These are phyloP conservation scores for Russula emetica DNA, from an alignment of 768 basidiomycete genomes.

Conservation along the genomic window DNA sequence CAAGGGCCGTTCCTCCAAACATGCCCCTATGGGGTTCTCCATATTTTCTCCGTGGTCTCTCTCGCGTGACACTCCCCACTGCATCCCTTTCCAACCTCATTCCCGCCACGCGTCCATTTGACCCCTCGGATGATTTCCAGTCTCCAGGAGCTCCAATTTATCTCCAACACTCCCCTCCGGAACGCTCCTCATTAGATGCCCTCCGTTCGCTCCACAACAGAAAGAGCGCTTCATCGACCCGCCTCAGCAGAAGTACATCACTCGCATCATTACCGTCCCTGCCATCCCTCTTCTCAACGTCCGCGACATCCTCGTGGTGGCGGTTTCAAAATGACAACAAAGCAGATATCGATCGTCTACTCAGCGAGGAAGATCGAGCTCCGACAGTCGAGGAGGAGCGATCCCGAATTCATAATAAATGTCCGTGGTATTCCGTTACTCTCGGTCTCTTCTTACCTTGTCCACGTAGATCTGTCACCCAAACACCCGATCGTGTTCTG, in stretches of 20 bases:
- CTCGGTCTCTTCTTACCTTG: neutral
- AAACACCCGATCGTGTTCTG: constrained; percentile 90
- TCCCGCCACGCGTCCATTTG: constrained; percentile 25
- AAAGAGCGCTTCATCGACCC: constrained; percentile 26
- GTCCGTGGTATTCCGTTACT: constrained; percentile 40
- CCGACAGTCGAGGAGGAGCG: constrained; percentile 47
- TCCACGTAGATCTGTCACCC: constrained; percentile 61
- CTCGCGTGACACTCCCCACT: constrained; percentile 60
- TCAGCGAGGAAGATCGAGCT: constrained; percentile 51
- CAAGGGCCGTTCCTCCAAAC: constrained; percentile 33
- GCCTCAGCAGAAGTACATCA: constrained; percentile 28
- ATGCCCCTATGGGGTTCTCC: constrained; percentile 46
- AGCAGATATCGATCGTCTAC: constrained; percentile 42
- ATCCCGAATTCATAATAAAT: constrained; percentile 50
- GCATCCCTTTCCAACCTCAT: constrained; percentile 47
- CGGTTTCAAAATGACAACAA: constrained; percentile 53
- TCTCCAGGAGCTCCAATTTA: constrained; percentile 36
- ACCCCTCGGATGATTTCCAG: constrained; percentile 31
- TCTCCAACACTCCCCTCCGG: constrained; percentile 38
- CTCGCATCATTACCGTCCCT: constrained; percentile 10
- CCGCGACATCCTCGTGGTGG: constrained; percentile 36
- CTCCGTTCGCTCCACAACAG: constrained; percentile 47
- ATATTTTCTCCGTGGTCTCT: constrained; percentile 50
- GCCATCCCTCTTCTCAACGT: constrained; percentile 6
- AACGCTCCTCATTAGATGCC: constrained; percentile 52